Base-by-base conservation (phyloP, 305 asterid species). In the Fraxinus dipetala region DNA sequence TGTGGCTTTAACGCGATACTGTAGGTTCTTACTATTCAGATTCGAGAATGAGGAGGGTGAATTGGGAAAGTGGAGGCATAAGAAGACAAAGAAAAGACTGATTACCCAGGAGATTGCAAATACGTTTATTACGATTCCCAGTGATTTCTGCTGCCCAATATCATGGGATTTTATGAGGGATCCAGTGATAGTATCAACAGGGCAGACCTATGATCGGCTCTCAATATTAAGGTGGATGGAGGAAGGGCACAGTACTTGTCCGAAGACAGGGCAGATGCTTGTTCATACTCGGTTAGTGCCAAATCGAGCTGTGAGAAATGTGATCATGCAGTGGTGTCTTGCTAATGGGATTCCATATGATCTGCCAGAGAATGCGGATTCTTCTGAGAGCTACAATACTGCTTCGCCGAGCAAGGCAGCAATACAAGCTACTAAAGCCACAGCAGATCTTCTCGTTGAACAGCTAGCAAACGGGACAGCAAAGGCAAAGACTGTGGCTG, bases 121-220 rank as follows among this genome's bases (percentile, higher is more conserved):
- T 32, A 94, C 94, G 4, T 93, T 94, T 87, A 77, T 88, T 70
- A 87, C 94, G 9, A 81, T 87, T 24, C 98, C 99, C 0, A 96
- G 92, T 82, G 98, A 96, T 85, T 96, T 96, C 79, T 90, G 94
- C 81, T 96, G 99, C 82, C 97, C 99, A 0, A 93, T 96, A 45
- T 90, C 94, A 0, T 83, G 93, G 87, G 98, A 96, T 83, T 84
- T 96, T 85, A 94, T 96, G 97, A 89, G 84, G 79, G 97, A 94
- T 84, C 99, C 99, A 0, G 99, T 94, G 13, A 88, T 92, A 56
- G 87, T 94, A 3, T 91, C 97, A 1, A 96, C 99, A 0, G 99
- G 99, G 74, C 98, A 96, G 85, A 93, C 98, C 0, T 96, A 93
- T 38, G 99, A 94, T 34, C 92, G 98, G n/a, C 72, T 83, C 1